Evolutionary conservation across 2,329 filamentous ascomycete species (phyloP), one percentile per base, ranked within the genome.

Genomic region (Colletotrichum higginsianum): DNA sequence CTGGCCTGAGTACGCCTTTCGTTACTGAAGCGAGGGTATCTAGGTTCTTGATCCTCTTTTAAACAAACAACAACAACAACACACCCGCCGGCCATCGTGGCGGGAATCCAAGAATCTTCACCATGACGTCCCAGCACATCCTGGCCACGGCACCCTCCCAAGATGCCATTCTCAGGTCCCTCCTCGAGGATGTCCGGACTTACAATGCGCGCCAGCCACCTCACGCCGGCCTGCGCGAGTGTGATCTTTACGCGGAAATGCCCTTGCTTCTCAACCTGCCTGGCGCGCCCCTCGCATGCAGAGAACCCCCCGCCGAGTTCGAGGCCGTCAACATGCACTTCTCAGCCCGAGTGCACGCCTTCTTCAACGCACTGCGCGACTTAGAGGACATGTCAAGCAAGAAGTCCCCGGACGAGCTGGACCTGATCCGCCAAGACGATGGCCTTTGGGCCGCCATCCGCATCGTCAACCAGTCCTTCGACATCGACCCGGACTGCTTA

Each of bases 351-450:
- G 38, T 74, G 30, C 72, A 66, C 42, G 52, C 69, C 16, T 68
- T 74, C 11, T 73, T 72, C 44, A 56, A 71, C 38, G 56, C 72
- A 57, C 40, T 75, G 21, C 55, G 61, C n/a, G 53, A 56, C 53
- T 42, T 60, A 3, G 21, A 60, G 40, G 23, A 30, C 21, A 60
- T 60, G 15, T n/a, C 40, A 60, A n/a, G 16, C 21, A 12, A 30
- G 52, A 15, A 21, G 12, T 60, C 42, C 44, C 23, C 12, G 16
- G 57, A 61, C 21, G 42, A 61, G 16, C 50, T 30, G 11, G 57
- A 15, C 15, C 21, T 49, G n/a, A 30, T 61, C 57, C 44, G 44
- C 21, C 16, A 61, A 47, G 23, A 61, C 16, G 26, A 42, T 23
- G 26, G 44, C 16, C 23, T 61, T 7, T 26, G 23, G 16, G 23